phyloP scores from a whole-genome alignment of 2,329 filamentous ascomycete species.

The Penicillium sp. region DNA sequence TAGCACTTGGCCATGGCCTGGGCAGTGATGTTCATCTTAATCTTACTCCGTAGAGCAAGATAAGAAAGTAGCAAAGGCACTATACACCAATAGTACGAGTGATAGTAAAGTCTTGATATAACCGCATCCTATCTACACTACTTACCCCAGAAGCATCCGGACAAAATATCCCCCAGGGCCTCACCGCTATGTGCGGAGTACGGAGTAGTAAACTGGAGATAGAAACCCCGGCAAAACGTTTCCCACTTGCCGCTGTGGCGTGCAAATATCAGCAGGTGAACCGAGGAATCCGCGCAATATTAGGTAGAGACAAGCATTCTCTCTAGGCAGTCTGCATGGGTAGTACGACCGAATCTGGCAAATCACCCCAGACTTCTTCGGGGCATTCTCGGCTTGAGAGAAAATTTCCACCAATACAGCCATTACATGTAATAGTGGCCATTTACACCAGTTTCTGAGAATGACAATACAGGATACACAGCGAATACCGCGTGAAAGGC shows the following conservation, averaged over 20 bases:
- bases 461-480: background rate
- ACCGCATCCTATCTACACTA: background rate
- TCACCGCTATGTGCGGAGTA: conserved; percentile 26
- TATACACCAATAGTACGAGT: too few species aligned
- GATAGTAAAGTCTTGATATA: too few species aligned
- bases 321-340: conserved; percentile 5
- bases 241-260: background rate
- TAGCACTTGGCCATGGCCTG: background rate
- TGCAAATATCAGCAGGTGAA: background rate
- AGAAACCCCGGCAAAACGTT: conserved; percentile 10
- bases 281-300: background rate
- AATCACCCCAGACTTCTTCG: conserved; percentile 16
- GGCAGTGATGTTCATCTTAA: background rate
- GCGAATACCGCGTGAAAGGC: background rate
- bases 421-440: background rate
- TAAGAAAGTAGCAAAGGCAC: too few species aligned
- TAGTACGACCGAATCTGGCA: background rate
- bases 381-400: conserved; percentile 18
- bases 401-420: background rate
- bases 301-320: conserved; percentile 4
- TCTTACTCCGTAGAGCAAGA: background rate
- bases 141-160: background rate
- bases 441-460: background rate
- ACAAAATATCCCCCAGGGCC: background rate
- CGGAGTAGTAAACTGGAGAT: background rate